Evolutionary conservation across 352 stramenopile genomes (phyloP).

Genomic region (Globisporangium spiculum): DNA sequence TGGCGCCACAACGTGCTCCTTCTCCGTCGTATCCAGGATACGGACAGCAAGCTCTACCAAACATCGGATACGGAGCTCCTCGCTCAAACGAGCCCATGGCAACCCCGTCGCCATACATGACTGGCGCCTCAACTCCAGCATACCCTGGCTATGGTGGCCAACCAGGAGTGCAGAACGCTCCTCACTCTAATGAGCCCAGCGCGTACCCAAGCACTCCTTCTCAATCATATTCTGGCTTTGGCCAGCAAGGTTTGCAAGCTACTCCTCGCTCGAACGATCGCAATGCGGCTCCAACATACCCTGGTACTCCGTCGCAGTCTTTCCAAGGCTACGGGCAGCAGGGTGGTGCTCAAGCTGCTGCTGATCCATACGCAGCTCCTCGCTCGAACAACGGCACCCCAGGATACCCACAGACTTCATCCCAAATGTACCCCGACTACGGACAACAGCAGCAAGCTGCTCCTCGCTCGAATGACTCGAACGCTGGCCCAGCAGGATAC

Average conservation of each 20-base stretch:
- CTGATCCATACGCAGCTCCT: conserved; percentile 12
- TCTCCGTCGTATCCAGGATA: conserved; percentile 15
- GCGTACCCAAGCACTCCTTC: conserved; percentile 18
- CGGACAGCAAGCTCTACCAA: conserved; percentile 14
- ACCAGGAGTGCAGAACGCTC: conserved; percentile 3
- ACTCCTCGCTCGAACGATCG: conserved; percentile 25
- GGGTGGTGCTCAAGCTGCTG: conserved; percentile 5
- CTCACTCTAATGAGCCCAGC: conserved; percentile 15
- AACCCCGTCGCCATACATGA: conserved; percentile 27
- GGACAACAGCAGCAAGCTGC: neutral
- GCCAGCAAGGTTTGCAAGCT: conserved; percentile 13
- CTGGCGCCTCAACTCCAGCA: neutral
- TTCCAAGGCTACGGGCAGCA: conserved; percentile 19
- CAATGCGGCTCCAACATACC: conserved; percentile 24
- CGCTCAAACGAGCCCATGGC: conserved; percentile 19
- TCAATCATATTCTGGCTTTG: conserved; percentile 8
- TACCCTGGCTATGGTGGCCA: conserved; percentile 7
- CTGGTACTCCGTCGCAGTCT: conserved; percentile 21
- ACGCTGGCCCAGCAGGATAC: conserved; percentile 5
- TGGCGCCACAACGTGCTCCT: conserved; percentile 1
- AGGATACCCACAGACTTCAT: conserved; percentile 8
- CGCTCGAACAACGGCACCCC: conserved; percentile 5
- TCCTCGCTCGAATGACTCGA: conserved; percentile 24
- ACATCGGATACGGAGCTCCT: conserved; percentile 16
- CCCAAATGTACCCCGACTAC: conserved; percentile 9